These are phyloP conservation scores for Ustilago hordei DNA, from an alignment of 1,284 basidiomycete species.

Conservation along the genomic window DNA sequence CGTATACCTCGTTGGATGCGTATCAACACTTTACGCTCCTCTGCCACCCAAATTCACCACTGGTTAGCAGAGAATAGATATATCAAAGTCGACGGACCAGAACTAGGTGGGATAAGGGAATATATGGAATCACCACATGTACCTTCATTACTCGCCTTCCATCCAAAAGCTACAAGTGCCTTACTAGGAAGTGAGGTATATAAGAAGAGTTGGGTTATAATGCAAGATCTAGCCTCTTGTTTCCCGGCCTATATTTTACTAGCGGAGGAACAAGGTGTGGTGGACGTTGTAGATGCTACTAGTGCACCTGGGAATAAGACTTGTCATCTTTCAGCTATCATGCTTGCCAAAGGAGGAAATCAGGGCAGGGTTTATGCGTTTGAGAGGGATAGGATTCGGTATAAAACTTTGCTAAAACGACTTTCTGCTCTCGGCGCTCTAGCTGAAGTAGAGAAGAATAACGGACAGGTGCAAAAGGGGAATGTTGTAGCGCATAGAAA, in stretches of 20 bases:
- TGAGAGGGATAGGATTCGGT: slow-evolving; percentile 51
- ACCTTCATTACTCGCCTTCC: slow-evolving; percentile 82
- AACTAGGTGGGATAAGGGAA: slow-evolving; percentile 49
- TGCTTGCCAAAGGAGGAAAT: slow-evolving; percentile 19
- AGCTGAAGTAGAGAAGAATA: not conserved
- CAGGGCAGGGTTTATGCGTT: slow-evolving; percentile 50
- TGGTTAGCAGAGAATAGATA: slow-evolving; percentile 73
- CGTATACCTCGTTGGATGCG: slow-evolving; percentile 65
- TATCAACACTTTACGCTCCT: slow-evolving; percentile 52
- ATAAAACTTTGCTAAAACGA: slow-evolving; percentile 31
- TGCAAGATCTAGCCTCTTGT: slow-evolving; percentile 98
- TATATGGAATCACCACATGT: slow-evolving; percentile 75
- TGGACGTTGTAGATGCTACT: slow-evolving; percentile 86
- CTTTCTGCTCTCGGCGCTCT: slow-evolving; percentile 31
- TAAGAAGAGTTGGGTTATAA: slow-evolving; percentile 81
- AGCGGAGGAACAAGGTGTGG: slow-evolving; percentile 20
- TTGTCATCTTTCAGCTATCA: slow-evolving; percentile 85
- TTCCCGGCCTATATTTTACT: slow-evolving; percentile 83
- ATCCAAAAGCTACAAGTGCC: slow-evolving; percentile 71
- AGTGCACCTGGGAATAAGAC: slow-evolving; percentile 99
- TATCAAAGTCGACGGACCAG: slow-evolving; percentile 30
- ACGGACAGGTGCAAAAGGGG: slow-evolving; percentile 8
- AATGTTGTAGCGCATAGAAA: slow-evolving; percentile 40
- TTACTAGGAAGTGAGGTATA: slow-evolving; percentile 72
- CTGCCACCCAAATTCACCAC: slow-evolving; percentile 72